Percentiles rank a stretch among this genome's conserved stretches.
These are phyloP conservation scores for Thalassiosira profunda DNA, from an alignment of 108 stramenopile genomes.

Conservation along the genomic window DNA sequence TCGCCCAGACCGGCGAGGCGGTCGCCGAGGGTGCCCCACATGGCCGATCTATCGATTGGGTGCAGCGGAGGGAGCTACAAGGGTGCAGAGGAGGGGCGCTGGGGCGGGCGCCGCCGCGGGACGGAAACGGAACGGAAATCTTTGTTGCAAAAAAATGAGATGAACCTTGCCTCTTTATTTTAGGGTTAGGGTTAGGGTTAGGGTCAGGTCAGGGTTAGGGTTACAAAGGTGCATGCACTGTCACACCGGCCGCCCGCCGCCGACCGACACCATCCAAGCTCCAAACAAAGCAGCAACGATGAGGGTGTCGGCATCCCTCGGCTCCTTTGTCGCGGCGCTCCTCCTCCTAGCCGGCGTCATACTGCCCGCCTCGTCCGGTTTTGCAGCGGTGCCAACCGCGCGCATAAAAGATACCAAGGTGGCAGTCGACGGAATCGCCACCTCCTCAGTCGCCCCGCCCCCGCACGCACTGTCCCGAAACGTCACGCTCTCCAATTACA, in stretches of 20 bases:
- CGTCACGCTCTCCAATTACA: constrained; percentile 43
- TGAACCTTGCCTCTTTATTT: too few species aligned
- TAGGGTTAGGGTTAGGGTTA: too few species aligned
- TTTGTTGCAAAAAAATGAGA: too few species aligned
- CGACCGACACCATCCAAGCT: not conserved
- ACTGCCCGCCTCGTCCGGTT: constrained; percentile 2
- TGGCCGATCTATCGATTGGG: not conserved
- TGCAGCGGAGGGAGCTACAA: too few species aligned
- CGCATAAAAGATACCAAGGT: constrained; percentile 36
- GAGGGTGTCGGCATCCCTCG: not conserved
- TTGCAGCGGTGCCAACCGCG: not conserved
- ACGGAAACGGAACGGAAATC: too few species aligned
- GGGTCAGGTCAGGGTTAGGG: too few species aligned
- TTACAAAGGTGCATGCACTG: too few species aligned
- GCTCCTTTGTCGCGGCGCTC: not conserved
- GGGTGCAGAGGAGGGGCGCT: too few species aligned
- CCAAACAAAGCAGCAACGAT: not conserved
- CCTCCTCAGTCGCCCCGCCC: constrained; percentile 11
- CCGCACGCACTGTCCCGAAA: constrained; percentile 9
- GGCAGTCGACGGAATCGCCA: constrained; percentile 21
- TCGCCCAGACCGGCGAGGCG: constrained; percentile 41
- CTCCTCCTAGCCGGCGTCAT: not conserved
- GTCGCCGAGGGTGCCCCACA: constrained; percentile 41
- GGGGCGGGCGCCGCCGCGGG: too few species aligned
- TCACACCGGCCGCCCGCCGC: too few species aligned